Base-by-base conservation (phyloP, 371 early-diverging fungal species). In the Apophysomyces variabilis region DNA sequence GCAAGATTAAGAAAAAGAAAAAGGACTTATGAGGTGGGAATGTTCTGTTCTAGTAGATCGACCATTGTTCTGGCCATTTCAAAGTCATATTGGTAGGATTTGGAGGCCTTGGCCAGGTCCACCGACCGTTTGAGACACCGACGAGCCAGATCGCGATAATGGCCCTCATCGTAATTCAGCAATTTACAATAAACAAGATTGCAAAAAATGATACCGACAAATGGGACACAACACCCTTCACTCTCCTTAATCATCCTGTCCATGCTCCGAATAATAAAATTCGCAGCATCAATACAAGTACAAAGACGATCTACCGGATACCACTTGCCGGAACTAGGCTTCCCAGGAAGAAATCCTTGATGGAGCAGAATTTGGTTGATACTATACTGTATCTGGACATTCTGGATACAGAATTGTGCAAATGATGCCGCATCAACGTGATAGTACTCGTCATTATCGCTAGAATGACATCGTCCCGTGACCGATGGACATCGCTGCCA, bases 321-420 rank as follows among this genome's bases (percentile, higher is more conserved):
- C 11, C 71, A 59, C 1, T 70, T 68, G 5, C 64, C 63, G 5
- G 76, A 74, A 6, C 66, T 57, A 59, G 54, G 71, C 14, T 72
- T 66, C 1, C 66, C 44, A 1, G 77, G 71, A 16, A 77, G 64
- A 60, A 82, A 76, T 1, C 76, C 74, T 65, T 74, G 75, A 56
- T 79, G 66, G 4, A 82, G 59, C 13, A 82, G 61, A 35, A 79
- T 77, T 43, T 75, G 73, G 67, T 79, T 82, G 69, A 75, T 76
- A 46, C 72, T 62, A 57, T 74, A 79, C 37, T 75, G 60, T 1
- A 82, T 69, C 21, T 73, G 75, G 5, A 79, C 73, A 37, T 58
- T 61, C 18, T 72, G 61, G 32, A 75, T 74, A 64, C 82, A 82
- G 56, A 66, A 70, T 54, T 66, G 58, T 7, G 66, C 60, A 61